Conservation (phyloP, 345 rosid genomes). For the Hypericum perforatum region DNA sequence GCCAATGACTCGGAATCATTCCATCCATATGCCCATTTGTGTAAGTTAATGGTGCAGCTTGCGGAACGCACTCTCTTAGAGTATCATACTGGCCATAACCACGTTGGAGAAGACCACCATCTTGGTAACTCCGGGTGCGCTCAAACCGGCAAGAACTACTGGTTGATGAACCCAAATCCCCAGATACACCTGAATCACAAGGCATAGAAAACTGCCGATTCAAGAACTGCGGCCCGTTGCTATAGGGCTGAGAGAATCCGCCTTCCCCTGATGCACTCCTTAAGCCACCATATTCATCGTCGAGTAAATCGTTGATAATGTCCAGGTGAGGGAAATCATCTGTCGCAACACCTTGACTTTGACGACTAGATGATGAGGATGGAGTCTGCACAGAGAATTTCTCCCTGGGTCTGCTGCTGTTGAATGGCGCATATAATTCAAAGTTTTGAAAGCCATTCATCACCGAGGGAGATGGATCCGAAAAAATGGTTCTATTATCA, state of each 20-base stretch:
- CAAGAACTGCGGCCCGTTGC: slow-evolving; percentile 32
- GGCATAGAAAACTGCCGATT: slow-evolving; percentile 49
- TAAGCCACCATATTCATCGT: slow-evolving; percentile 54
- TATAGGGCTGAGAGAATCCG: slow-evolving; percentile 21
- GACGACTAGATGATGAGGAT: slow-evolving; percentile 45
- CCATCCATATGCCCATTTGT: slow-evolving; percentile 55
- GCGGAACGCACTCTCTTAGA: slow-evolving; percentile 39
- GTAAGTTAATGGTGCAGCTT: slow-evolving; percentile 30
- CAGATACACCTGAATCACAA: slow-evolving; percentile 33
- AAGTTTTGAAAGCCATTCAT: slow-evolving; percentile 23
- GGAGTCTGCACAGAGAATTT: slow-evolving; percentile 25
- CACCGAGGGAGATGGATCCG: slow-evolving; percentile 23
- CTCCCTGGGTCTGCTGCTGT: slow-evolving; percentile 25
- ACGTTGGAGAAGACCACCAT: slow-evolving; percentile 31
- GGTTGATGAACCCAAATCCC: slow-evolving; percentile 31
- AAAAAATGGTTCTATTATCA: slow-evolving; percentile 20
- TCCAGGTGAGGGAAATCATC: slow-evolving; percentile 93
- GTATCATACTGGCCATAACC: slow-evolving; percentile 39
- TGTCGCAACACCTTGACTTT: slow-evolving; percentile 33
- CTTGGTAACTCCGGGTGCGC: slow-evolving; percentile 44
- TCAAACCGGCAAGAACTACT: slow-evolving; percentile 45
- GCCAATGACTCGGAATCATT: slow-evolving; percentile 48
- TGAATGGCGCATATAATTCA: slow-evolving; percentile 22
- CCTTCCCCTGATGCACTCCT: slow-evolving; percentile 26
- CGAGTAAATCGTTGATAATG: slow-evolving; percentile 86